phyloP scores from a whole-genome alignment of 495 filamentous ascomycete species.

The Hyaloscypha finlandica region DNA sequence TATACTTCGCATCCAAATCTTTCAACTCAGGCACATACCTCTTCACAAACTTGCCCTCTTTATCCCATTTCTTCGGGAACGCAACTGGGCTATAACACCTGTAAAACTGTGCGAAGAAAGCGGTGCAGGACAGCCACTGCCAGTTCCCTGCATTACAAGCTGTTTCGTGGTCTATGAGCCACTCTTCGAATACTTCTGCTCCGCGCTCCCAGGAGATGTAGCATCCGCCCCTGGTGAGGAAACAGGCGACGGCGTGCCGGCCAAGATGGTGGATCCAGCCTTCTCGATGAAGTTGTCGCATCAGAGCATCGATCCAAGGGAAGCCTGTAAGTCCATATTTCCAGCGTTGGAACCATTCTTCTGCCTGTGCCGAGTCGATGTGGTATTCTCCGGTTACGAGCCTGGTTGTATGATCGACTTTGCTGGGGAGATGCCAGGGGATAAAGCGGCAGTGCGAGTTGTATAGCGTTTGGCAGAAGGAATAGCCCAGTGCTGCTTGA shows the following conservation, averaged over 20 bases:
- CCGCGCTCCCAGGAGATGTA: constrained; percentile 75
- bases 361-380: constrained; percentile 56
- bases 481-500: constrained; percentile 61
- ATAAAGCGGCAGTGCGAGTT: constrained; percentile 66
- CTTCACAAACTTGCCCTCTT: constrained; percentile 58
- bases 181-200: constrained; percentile 73
- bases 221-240: constrained; percentile 71
- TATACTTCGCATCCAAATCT: constrained; percentile 61
- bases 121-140: constrained; percentile 75
- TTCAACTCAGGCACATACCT: constrained; percentile 64
- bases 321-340: constrained; percentile 65
- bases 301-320: constrained; percentile 73
- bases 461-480: constrained; percentile 56
- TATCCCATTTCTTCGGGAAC: constrained; percentile 69
- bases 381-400: constrained; percentile 53
- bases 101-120: constrained; percentile 67
- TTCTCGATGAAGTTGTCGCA: constrained; percentile 68
- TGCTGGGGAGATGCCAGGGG: constrained; percentile 68
- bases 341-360: constrained; percentile 67
- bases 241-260: constrained; percentile 71
- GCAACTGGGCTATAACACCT: constrained; percentile 66
- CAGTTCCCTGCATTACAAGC: constrained; percentile 72
- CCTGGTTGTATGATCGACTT: constrained; percentile 40
- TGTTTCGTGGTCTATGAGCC: constrained; percentile 69
- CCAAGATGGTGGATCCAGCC: constrained; percentile 78